Conservation (phyloP, 805 yeast genomes). For the Saccharomycopsis synnaedendra region DNA sequence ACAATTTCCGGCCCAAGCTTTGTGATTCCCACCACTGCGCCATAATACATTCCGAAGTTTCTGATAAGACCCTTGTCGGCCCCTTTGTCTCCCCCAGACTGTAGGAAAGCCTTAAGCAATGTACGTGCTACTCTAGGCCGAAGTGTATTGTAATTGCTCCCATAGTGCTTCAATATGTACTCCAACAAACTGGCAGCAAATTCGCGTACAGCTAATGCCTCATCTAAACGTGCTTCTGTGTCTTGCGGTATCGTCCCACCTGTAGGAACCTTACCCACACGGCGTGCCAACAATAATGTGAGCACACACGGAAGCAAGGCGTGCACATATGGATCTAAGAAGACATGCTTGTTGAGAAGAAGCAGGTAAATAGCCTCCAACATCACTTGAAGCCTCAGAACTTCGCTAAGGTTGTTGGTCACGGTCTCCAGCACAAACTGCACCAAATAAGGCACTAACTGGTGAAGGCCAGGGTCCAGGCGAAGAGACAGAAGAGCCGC, state of each 20-base stretch:
- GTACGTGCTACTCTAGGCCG: conserved; percentile 94
- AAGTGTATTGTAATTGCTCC: conserved; percentile 76
- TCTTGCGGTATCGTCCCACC: not conserved
- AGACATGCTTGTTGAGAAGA: conserved; percentile 71
- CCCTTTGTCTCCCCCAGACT: conserved; percentile 45
- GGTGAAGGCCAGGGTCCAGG: conserved; percentile 94
- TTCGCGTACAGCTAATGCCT: conserved; percentile 59
- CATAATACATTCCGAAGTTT: conserved; percentile 73
- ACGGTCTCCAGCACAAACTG: conserved; percentile 95
- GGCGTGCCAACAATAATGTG: conserved; percentile 79
- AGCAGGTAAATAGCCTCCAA: conserved; percentile 80
- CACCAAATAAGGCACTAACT: conserved; percentile 89
- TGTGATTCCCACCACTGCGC: conserved; percentile 76
- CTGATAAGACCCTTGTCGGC: conserved; percentile 4
- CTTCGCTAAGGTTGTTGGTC: conserved; percentile 71
- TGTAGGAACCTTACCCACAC: conserved; percentile 45
- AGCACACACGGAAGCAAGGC: conserved; percentile 94
- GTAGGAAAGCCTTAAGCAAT: conserved; percentile 79
- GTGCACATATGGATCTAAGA: conserved; percentile 91
- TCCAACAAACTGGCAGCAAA: conserved; percentile 77
- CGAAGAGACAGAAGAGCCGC: conserved; percentile 81
- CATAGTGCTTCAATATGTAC: conserved; percentile 68
- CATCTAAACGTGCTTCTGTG: conserved; percentile 25
- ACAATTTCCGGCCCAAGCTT: conserved; percentile 84
- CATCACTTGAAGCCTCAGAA: conserved; percentile 68